phyloP scores from a whole-genome alignment of 2,329 filamentous ascomycete species.

The Venturia effusa region DNA sequence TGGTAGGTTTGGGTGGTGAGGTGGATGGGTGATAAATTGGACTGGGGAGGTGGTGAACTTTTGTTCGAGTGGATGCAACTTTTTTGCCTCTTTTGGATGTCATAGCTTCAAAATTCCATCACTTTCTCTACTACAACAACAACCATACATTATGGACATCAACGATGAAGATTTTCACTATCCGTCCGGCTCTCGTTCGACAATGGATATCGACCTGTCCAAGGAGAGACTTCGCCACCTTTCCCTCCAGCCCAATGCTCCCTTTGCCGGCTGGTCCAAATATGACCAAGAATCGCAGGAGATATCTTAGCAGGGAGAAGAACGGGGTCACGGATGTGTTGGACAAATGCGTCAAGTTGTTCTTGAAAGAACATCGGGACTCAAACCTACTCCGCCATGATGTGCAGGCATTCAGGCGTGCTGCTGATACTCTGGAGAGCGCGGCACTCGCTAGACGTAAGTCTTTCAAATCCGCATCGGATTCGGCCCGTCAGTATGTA shows the following conservation, averaged over 20 bases:
- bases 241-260: neutral
- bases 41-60: neutral
- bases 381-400: neutral
- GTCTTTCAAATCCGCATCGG: too few species aligned
- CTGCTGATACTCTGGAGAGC: neutral
- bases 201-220: neutral
- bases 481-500: neutral
- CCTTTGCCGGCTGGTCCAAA: neutral
- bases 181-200: neutral
- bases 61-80: neutral
- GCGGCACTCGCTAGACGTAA: neutral
- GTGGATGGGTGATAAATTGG: neutral
- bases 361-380: neutral
- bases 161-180: neutral
- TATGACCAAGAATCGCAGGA: neutral
- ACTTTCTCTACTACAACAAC: neutral
- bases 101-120: conserved; percentile 4
- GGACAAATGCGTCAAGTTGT: neutral
- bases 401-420: neutral
- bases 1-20: conserved; percentile 9
- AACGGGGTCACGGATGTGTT: neutral
- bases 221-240: neutral
- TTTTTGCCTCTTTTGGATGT: neutral
- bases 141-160: neutral
- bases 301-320: neutral